phyloP scores from a whole-genome alignment of 1,284 basidiomycete genomes.

The Hypsizygus ulmarius region DNA sequence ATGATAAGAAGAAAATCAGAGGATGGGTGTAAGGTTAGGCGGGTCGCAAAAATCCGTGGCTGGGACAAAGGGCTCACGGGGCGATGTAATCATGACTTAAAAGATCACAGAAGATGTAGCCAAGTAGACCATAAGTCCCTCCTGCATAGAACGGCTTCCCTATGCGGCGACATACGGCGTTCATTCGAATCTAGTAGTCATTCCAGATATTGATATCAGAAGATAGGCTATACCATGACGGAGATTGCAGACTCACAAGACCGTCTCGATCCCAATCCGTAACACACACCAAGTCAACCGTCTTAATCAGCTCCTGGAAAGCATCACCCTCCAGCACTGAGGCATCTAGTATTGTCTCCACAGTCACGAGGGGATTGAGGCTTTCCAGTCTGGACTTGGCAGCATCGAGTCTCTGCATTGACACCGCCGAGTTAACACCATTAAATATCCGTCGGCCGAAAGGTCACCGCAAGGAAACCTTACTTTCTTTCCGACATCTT shows the following conservation, averaged over 20 bases:
- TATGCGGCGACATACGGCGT: slow-evolving; percentile 70
- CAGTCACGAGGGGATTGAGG: slow-evolving; percentile 88
- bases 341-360: slow-evolving; percentile 62
- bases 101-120: slow-evolving; percentile 94
- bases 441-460: slow-evolving; percentile 31
- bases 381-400: slow-evolving; percentile 83
- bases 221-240: slow-evolving; percentile 6
- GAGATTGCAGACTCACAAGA: slow-evolving; percentile 53
- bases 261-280: slow-evolving; percentile 71
- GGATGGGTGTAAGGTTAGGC: slow-evolving; percentile 1
- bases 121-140: slow-evolving; percentile 86
- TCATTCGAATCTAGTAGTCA: slow-evolving; percentile 64
- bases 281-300: slow-evolving; percentile 80
- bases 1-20: slow-evolving; percentile 16
- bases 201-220: slow-evolving; percentile 12
- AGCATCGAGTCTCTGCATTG: slow-evolving; percentile 73
- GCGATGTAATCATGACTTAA: slow-evolving; percentile 82
- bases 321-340: slow-evolving; percentile 48
- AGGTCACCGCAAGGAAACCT: slow-evolving; percentile 21
- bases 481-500: slow-evolving; percentile 88
- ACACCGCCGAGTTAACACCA: slow-evolving; percentile 35
- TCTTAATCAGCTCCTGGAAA: slow-evolving; percentile 58
- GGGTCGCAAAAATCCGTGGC: slow-evolving; percentile 13
- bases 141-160: slow-evolving; percentile 85
- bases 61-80: slow-evolving; percentile 51